phyloP scores from a whole-genome alignment of 2,329 filamentous ascomycete species.

The Cytospora mali region DNA sequence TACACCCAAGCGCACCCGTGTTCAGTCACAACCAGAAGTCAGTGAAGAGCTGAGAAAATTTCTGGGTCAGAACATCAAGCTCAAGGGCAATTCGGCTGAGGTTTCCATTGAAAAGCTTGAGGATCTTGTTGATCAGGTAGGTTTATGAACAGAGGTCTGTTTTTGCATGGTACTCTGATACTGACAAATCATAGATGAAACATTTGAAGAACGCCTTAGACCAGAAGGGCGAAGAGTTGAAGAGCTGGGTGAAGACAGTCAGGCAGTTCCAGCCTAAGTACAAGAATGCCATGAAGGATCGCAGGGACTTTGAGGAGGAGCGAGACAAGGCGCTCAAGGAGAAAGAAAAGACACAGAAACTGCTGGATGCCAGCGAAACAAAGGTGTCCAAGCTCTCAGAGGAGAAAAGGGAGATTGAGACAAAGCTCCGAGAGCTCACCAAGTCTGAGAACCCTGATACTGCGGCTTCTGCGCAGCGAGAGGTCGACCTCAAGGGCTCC shows the following conservation, averaged over 20 bases:
- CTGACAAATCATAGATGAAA: constrained; percentile 38
- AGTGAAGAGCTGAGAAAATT: constrained; percentile 39
- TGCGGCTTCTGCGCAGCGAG: constrained; percentile 44
- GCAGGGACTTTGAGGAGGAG: constrained; percentile 50
- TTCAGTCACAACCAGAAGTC: constrained; percentile 32
- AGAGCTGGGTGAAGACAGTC: constrained; percentile 49
- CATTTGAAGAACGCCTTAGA: constrained; percentile 41
- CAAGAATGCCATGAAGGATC: constrained; percentile 55
- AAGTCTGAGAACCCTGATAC: constrained; percentile 43
- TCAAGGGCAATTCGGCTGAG: constrained; percentile 29
- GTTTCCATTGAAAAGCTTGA: constrained; percentile 40
- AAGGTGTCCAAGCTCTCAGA: constrained; percentile 44
- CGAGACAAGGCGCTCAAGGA: constrained; percentile 43
- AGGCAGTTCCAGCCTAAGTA: constrained; percentile 50
- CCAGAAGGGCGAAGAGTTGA: constrained; percentile 41
- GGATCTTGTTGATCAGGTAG: constrained; percentile 43
- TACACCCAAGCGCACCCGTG: constrained; percentile 38
- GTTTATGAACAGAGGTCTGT: constrained; percentile 3
- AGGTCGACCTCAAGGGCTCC: constrained; percentile 44
- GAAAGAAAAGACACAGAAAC: constrained; percentile 38
- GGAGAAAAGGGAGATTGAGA: constrained; percentile 41
- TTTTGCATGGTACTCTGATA: background rate
- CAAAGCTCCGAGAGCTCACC: constrained; percentile 43
- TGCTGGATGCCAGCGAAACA: constrained; percentile 43
- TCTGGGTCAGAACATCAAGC: constrained; percentile 32